Evolutionary conservation across 1,284 basidiomycete species (phyloP), one percentile per base, ranked within the genome.

Genomic region (Boletus smithii): DNA sequence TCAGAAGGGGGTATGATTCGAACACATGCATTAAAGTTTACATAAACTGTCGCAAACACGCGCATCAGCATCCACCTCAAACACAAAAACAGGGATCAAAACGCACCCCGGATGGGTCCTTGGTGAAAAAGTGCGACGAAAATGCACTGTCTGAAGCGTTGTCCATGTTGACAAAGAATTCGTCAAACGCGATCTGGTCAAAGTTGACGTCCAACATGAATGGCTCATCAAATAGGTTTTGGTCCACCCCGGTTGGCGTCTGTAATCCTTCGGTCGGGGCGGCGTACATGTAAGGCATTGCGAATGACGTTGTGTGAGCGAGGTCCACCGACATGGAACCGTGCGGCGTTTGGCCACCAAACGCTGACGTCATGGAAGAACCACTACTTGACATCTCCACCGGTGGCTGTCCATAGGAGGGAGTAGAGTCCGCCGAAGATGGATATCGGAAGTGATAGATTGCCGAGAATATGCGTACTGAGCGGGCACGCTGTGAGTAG

Each of bases 391-490:
- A 37, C 13, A 41, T 7, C 13, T 8, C 26, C 16, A 37, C 18
- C 22, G 48, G 30, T 11, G 53, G 24, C 31, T 50, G 53, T 31
- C 31, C 40, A 22, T 47, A 37, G 17, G 47, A 38, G 4, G 42
- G 18, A 13, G 43, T 13, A 32, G 57, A 9, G 5, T 30, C 39
- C 6, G 44, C 31, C 20, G 53, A 42, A 18, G 46, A 22, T 5
- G 66, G 58, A 50, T 75, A 77, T 22, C 62, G 68, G 61, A 80
- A 80, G 53, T 71, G 74, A 57, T 79, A 80, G 44, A 69, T 68
- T 10, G 77, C 75, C 10, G 76, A 77, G 59, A 80, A 81, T 38
- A 77, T 65, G 26, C 69, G 60, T 5, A 48, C 44, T 16, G 54
- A 58, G 10, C 58, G 62, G 8, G 62, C 52, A 3, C 66, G 63